A percentile compares a stretch with the other conserved stretches of the same genome.
Conservation (phyloP, 495 filamentous ascomycete genomes). For the Tirmania nivea region DNA sequence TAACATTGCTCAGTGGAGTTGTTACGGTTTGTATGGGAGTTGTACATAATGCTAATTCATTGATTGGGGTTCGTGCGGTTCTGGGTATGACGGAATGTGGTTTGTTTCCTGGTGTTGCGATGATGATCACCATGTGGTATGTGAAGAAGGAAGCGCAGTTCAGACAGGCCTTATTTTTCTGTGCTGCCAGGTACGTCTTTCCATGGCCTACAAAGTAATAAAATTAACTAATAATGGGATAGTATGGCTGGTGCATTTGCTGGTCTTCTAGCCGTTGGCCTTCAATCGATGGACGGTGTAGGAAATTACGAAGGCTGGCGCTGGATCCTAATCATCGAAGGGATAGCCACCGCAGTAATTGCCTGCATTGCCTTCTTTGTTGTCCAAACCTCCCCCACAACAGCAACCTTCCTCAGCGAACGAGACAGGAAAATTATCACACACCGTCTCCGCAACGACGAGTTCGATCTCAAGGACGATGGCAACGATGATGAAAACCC, state of each 20-base stretch:
- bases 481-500: constrained; percentile 4
- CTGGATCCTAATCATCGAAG: constrained; percentile 54
- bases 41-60: constrained; percentile 35
- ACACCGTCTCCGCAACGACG: constrained; percentile 25
- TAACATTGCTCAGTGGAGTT: constrained; percentile 35
- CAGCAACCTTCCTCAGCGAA: constrained; percentile 26
- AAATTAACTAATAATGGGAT: constrained; percentile 14
- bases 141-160: constrained; percentile 39
- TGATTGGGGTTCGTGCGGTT: constrained; percentile 40
- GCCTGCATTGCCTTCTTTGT: constrained; percentile 29
- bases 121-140: constrained; percentile 61
- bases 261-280: constrained; percentile 40
- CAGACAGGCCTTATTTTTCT: constrained; percentile 29
- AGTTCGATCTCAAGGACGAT: constrained; percentile 5
- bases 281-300: constrained; percentile 44
- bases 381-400: constrained; percentile 36
- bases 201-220: constrained; percentile 22
- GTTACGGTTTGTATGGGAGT: constrained; percentile 49
- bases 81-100: constrained; percentile 43
- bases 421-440: constrained; percentile 28
- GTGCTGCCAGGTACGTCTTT: constrained; percentile 8
- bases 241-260: constrained; percentile 45
- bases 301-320: constrained; percentile 44
- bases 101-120: constrained; percentile 51
- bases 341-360: constrained; percentile 28